Evolutionary conservation across 169 alveolate genomes (phyloP).

Genomic region (Eimeria praecox): DNA sequence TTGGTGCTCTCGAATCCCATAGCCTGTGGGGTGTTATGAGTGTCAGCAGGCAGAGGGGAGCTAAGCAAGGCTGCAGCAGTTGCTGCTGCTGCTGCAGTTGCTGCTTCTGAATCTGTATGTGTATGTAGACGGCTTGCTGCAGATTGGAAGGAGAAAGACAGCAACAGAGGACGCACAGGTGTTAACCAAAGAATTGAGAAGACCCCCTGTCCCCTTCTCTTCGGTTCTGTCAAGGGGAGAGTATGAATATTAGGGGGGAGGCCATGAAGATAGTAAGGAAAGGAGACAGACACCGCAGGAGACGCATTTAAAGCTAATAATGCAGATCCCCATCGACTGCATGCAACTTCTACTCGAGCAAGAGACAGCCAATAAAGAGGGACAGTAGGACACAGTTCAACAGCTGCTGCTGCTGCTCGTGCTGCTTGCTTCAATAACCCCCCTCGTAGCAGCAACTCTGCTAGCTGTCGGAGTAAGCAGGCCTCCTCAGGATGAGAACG

Average conservation of each 20-base stretch:
- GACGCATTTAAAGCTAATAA: conserved; percentile 40
- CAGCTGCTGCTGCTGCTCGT: conserved; percentile 33
- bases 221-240: neutral
- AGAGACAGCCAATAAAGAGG: conserved; percentile 55
- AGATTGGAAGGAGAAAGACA: neutral
- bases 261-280: conserved; percentile 38
- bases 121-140: neutral
- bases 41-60: neutral
- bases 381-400: conserved; percentile 38
- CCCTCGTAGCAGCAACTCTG: conserved; percentile 41
- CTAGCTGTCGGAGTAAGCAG: conserved; percentile 44
- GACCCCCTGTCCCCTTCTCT: conserved; percentile 23
- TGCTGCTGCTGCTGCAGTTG: conserved; percentile 18
- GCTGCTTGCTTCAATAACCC: conserved; percentile 11
- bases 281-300: conserved; percentile 41
- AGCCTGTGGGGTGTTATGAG: neutral
- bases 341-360: neutral
- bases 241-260: neutral
- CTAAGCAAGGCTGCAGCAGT: neutral
- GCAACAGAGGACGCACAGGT: conserved; percentile 2
- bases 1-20: neutral
- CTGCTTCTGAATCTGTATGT: neutral
- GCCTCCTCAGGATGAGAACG: conserved; percentile 66
- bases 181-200: conserved; percentile 5
- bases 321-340: neutral